These are phyloP conservation scores for Thermochaetoides dissita DNA, from an alignment of 2,329 filamentous ascomycete species.

Conservation along the genomic window DNA sequence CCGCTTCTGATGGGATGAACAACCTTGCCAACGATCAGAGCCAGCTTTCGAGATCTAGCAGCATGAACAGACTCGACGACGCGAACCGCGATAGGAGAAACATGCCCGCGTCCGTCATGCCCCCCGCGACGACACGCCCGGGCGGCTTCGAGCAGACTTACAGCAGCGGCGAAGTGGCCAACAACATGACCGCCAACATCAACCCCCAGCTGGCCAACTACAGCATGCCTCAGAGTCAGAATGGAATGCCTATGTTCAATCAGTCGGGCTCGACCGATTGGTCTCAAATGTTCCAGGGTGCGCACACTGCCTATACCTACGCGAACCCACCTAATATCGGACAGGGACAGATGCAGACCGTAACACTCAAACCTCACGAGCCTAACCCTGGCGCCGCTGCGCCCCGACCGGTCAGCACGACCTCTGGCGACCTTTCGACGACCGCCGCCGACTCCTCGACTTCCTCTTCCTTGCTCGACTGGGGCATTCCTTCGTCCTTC, in stretches of 20 bases:
- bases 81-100: constrained; percentile 42
- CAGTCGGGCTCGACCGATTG: constrained; percentile 53
- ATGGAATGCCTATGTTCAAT: constrained; percentile 50
- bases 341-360: constrained; percentile 51
- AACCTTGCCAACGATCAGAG: constrained; percentile 46
- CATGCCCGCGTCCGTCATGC: constrained; percentile 40
- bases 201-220: constrained; percentile 50
- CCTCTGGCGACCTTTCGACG: constrained; percentile 22
- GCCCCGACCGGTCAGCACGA: constrained; percentile 27
- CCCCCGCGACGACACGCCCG: constrained; percentile 30
- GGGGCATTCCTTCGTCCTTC: constrained; percentile 31
- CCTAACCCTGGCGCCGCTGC: constrained; percentile 36
- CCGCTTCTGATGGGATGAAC: constrained; percentile 42
- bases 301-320: constrained; percentile 50
- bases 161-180: constrained; percentile 40
- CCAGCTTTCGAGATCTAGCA: constrained; percentile 47
- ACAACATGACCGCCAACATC: constrained; percentile 47
- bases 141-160: constrained; percentile 39
- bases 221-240: constrained; percentile 48
- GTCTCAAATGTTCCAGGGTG: constrained; percentile 66
- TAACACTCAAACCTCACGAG: constrained; percentile 46
- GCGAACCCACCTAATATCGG: constrained; percentile 48
- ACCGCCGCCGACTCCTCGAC: constrained; percentile 25
- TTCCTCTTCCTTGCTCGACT: constrained; percentile 32
- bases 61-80: constrained; percentile 44